Percentiles rank a stretch among this genome's conserved stretches.
phyloP scores from a whole-genome alignment of 176 grass and related monocot species.

The Aegilops longissima region DNA sequence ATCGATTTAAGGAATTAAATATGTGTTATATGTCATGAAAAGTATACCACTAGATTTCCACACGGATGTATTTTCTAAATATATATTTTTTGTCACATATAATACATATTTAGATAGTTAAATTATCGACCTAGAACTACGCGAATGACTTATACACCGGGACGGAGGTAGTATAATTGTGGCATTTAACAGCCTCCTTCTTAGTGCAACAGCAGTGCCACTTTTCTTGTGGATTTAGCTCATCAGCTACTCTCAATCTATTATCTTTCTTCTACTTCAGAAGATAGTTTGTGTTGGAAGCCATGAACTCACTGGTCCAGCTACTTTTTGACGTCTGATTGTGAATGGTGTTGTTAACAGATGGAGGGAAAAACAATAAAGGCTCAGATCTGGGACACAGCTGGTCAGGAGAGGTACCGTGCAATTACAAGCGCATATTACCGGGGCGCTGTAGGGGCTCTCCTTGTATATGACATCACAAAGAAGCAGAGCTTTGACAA shows the following conservation, averaged over 20 bases:
- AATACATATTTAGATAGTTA: too few relatives aligned
- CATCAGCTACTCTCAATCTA: neutral
- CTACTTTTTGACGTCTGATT: slow-evolving; percentile 14
- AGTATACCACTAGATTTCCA: too few relatives aligned
- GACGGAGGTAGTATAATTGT: too few relatives aligned
- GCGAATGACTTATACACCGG: too few relatives aligned
- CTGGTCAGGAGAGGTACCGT: slow-evolving; percentile 87
- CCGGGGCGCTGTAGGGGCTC: slow-evolving; percentile 71
- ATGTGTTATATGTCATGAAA: too few relatives aligned
- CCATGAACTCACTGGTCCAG: neutral
- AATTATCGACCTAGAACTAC: too few relatives aligned
- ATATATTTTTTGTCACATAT: too few relatives aligned
- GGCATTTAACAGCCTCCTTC: neutral
- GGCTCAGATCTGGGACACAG: slow-evolving; percentile 94
- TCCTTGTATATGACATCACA: slow-evolving; percentile 85
- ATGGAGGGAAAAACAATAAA: slow-evolving; percentile 80
- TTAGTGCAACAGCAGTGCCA: neutral
- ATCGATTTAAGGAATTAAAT: too few relatives aligned
- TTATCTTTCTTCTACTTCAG: neutral
- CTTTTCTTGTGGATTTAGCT: slow-evolving; percentile 18
- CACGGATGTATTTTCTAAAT: too few relatives aligned
- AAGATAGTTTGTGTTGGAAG: neutral
- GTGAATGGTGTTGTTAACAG: slow-evolving; percentile 34
- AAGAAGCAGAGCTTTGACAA: slow-evolving; percentile 78
- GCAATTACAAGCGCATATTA: slow-evolving; percentile 89